Percentiles rank a stretch among this genome's conserved stretches.
phyloP scores from a whole-genome alignment of 176 grass and related monocot genomes.

The Cenchrus purpureus region DNA sequence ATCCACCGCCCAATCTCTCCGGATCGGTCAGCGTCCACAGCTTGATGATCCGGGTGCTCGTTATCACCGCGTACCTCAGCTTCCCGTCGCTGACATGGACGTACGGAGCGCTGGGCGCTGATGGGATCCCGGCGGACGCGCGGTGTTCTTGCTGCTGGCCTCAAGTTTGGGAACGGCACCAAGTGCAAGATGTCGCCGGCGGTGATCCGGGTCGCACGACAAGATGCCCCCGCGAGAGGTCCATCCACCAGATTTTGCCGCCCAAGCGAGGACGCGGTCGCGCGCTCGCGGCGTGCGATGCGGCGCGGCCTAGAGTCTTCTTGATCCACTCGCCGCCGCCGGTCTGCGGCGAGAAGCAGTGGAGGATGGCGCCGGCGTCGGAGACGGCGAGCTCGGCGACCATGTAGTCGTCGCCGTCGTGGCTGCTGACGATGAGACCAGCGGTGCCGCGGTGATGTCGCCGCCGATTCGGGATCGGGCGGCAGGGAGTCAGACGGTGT shows the following conservation, averaged over 20 bases:
- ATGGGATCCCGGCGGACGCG: not conserved
- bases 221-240: constrained; percentile 2
- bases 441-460: not conserved
- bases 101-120: not conserved
- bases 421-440: not conserved
- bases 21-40: not conserved
- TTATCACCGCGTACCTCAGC: not conserved
- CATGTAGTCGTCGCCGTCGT: not conserved
- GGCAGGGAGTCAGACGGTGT: constrained; percentile 1
- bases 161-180: not conserved
- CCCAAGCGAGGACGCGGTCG: not conserved
- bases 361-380: not conserved
- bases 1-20: not conserved
- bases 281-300: too few species aligned
- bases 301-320: not conserved
- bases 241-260: not conserved
- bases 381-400: not conserved
- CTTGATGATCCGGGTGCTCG: not conserved
- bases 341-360: not conserved
- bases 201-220: not conserved
- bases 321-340: not conserved
- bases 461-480: not conserved
- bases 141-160: not conserved
- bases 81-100: not conserved
- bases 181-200: not conserved